Evolutionary conservation across 108 stramenopile genomes (phyloP).

Genomic region (Nitzschia putrida): DNA sequence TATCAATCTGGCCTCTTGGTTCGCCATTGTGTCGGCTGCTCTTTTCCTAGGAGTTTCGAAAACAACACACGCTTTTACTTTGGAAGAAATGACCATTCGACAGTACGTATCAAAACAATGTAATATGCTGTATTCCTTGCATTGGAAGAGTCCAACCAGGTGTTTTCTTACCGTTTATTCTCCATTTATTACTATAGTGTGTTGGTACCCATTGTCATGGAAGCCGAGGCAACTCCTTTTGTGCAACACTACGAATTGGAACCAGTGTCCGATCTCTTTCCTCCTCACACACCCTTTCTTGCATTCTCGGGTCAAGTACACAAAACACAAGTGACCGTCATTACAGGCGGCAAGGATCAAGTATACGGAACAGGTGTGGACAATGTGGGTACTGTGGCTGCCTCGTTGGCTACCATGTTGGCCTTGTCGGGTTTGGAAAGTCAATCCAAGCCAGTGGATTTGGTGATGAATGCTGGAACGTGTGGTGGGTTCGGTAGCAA

Average conservation of each 20-base stretch:
- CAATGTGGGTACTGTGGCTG: slow-evolving; percentile 93
- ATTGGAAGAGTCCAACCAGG: not conserved
- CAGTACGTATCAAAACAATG: slow-evolving; percentile 4
- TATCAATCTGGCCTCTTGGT: no score
- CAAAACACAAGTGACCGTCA: slow-evolving; percentile 81
- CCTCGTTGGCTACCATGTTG: slow-evolving; percentile 75
- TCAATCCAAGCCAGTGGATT: slow-evolving; percentile 60
- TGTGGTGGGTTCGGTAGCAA: slow-evolving; percentile 92
- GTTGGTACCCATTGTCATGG: slow-evolving; percentile 91
- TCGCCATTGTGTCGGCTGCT: no score
- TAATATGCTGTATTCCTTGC: not conserved
- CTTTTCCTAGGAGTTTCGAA: no score
- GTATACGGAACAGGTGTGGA: slow-evolving; percentile 87
- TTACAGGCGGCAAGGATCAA: slow-evolving; percentile 88
- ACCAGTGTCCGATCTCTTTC: slow-evolving; percentile 66
- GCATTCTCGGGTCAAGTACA: slow-evolving; percentile 80
- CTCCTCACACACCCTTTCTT: slow-evolving; percentile 73
- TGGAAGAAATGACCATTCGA: slow-evolving; percentile 16
- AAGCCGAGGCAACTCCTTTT: slow-evolving; percentile 91
- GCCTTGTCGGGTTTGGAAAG: slow-evolving; percentile 61
- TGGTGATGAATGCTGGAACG: slow-evolving; percentile 95
- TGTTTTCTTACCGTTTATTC: not conserved
- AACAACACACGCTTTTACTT: no score
- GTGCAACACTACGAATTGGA: slow-evolving; percentile 74
- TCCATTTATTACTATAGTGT: slow-evolving; percentile 37